Conservation (phyloP, 345 rosid genomes). For the Eutrema heterophyllum region DNA sequence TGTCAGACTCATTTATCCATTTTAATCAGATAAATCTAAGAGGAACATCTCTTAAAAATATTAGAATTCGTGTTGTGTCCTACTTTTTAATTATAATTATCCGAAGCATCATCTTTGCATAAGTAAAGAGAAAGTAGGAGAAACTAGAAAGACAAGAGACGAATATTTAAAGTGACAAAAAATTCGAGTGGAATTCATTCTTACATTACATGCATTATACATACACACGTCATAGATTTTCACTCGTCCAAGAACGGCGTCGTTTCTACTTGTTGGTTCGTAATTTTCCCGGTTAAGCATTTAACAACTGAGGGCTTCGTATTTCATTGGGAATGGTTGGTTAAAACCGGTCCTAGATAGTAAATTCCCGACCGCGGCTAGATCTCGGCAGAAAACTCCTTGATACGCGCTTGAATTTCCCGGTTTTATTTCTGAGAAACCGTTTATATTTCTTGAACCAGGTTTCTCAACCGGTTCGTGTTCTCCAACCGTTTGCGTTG, state of each 20-base stretch:
- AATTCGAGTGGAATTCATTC: neutral
- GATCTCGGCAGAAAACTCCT: slow-evolving; percentile 94
- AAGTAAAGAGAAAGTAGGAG: neutral
- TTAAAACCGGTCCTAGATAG: slow-evolving; percentile 73
- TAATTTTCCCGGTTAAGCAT: slow-evolving; percentile 2
- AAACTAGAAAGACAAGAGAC: neutral
- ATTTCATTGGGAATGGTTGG: slow-evolving; percentile 70
- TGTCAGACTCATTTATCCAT: slow-evolving; percentile 13
- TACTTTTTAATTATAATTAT: neutral
- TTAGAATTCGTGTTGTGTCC: neutral
- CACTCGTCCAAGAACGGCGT: neutral
- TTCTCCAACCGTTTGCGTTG: slow-evolving; percentile 26
- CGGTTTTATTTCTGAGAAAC: neutral
- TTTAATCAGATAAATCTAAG: slow-evolving; percentile 3
- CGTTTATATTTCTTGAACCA: neutral
- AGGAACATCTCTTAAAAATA: neutral
- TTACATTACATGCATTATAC: neutral
- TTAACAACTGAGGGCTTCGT: slow-evolving; percentile 83
- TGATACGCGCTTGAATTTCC: slow-evolving; percentile 45
- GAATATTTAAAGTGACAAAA: slow-evolving; percentile 13
- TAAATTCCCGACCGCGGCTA: slow-evolving; percentile 72
- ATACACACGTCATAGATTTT: neutral
- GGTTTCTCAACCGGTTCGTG: slow-evolving; percentile 14
- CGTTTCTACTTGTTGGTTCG: slow-evolving; percentile 3
- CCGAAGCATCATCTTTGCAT: neutral